Base-by-base conservation (phyloP, 2,329 filamentous ascomycete species). In the Colletotrichum sp. region DNA sequence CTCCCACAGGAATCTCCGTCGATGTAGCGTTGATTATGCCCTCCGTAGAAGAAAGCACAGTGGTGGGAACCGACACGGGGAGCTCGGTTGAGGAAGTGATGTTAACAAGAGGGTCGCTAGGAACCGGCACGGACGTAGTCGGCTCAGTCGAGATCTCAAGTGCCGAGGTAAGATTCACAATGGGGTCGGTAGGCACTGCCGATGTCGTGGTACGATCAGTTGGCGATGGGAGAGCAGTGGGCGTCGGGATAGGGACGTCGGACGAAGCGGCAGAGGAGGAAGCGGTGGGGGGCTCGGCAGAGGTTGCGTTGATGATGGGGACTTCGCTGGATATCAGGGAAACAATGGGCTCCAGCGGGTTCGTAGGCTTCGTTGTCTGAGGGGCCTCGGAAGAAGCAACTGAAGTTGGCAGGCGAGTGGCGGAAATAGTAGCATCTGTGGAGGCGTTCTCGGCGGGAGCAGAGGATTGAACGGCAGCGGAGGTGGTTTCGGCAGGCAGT, bases 281-380 rank as follows among this genome's bases (percentile, higher is more conserved):
- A 34, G 64, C 39, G 8, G 57, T 44, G 7, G 76, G 44, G 34
- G 8, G n/a, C n/a, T 76, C 63, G 18, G 39, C 44, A 4, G 73
- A 70, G 6, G 73, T 78, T 7, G 64, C 63, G 28, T 75, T 77
- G 34, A 34, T 60, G 18, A 74, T 64, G 5, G 76, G 70, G 6
- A 77, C 9, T n/a, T 68, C 60, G 52, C 69, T 73, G 18, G 73
- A 76, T 21, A 77, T 18, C 34, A 77, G 62, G 13, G 73, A 76
- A 18, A 76, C 60, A 13, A 77, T 76, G 9, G 76, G 73, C 28
- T 77, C 76, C 32, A 77, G 39, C 8, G 62, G 76, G 30, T 76
- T 75, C 16, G 73, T 32, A 24, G 59, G 52, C 44, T 62, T 76
- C 21, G 65, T 75, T 16, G 60, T 59, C 21, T 71, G 39, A 21